Conservation (phyloP, 495 filamentous ascomycete genomes). For the Cercophora newfieldiana region DNA sequence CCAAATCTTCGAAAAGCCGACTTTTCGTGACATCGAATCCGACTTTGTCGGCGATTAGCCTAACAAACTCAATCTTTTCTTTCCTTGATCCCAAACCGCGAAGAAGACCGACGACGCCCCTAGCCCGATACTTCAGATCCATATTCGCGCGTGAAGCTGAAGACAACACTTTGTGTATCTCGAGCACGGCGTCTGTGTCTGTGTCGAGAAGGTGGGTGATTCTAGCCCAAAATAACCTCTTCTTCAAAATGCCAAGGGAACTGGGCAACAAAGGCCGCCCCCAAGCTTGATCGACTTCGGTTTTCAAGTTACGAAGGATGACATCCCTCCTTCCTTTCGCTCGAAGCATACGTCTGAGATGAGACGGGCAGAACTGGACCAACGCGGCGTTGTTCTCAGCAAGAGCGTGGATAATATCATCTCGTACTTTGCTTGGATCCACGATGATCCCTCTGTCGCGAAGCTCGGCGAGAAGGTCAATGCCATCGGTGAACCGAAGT, state of each 20-base stretch:
- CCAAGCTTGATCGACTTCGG: not conserved
- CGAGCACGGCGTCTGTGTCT: not conserved
- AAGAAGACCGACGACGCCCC: not conserved
- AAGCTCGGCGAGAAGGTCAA: slow-evolving; percentile 30
- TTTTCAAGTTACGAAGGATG: not conserved
- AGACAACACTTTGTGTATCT: not conserved
- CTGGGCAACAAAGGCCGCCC: not conserved
- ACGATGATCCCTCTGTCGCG: slow-evolving; percentile 27
- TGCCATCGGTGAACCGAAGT: slow-evolving; percentile 25
- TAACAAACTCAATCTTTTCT: not conserved
- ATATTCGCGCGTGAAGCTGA: not conserved
- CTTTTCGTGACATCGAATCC: not conserved
- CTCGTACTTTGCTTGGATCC: not conserved
- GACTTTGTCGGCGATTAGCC: not conserved
- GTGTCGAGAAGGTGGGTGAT: not conserved
- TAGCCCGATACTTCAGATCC: not conserved
- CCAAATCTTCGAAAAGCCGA: not conserved
- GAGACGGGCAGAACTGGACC: not conserved
- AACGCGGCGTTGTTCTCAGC: not conserved
- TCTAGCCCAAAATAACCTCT: not conserved
- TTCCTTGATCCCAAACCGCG: not conserved
- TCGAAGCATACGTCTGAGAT: not conserved
- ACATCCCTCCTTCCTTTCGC: not conserved
- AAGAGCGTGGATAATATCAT: slow-evolving; percentile 24
- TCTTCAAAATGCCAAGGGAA: not conserved